A percentile compares a stretch with the other conserved stretches of the same genome.
Conservation (phyloP, 139 green algal genomes). For the Diplosphaera chodatii region DNA sequence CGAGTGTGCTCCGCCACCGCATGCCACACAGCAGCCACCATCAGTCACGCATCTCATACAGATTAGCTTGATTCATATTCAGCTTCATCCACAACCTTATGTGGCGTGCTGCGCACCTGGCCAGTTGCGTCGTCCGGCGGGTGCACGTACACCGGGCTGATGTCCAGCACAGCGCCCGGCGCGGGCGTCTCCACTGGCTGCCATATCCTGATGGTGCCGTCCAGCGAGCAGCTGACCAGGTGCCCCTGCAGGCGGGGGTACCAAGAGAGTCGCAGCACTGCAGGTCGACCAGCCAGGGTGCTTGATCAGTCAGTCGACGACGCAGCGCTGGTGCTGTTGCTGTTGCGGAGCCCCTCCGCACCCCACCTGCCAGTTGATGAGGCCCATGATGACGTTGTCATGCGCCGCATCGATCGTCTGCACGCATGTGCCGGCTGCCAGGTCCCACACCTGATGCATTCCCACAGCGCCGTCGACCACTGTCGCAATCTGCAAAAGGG, state of each 20-base stretch:
- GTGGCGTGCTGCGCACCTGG: not conserved
- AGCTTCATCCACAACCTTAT: no score
- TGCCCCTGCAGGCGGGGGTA: slow-evolving; percentile 18
- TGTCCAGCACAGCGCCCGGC: slow-evolving; percentile 26
- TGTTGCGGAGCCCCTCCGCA: no score
- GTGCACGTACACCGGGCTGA: slow-evolving; percentile 23
- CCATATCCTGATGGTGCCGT: slow-evolving; percentile 56
- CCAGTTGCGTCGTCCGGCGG: slow-evolving; percentile 5
- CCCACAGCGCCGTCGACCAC: not conserved
- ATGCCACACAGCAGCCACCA: not conserved
- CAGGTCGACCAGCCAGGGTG: no score
- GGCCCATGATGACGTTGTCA: slow-evolving; percentile 41
- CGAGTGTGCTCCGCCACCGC: no score
- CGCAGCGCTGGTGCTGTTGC: no score
- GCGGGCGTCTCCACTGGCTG: slow-evolving; percentile 17
- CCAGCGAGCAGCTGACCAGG: slow-evolving; percentile 55
- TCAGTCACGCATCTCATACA: no score
- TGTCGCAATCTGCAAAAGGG: no score
- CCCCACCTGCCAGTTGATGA: slow-evolving; percentile 58
- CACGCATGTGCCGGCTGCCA: slow-evolving; percentile 34
- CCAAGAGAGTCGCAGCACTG: no score
- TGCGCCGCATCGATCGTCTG: slow-evolving; percentile 52
- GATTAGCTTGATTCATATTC: no score
- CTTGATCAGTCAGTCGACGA: no score
- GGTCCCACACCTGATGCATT: slow-evolving; percentile 60